Conservation (phyloP, 192 early-diverging fungal genomes). For the Haplosporangium gracile region DNA sequence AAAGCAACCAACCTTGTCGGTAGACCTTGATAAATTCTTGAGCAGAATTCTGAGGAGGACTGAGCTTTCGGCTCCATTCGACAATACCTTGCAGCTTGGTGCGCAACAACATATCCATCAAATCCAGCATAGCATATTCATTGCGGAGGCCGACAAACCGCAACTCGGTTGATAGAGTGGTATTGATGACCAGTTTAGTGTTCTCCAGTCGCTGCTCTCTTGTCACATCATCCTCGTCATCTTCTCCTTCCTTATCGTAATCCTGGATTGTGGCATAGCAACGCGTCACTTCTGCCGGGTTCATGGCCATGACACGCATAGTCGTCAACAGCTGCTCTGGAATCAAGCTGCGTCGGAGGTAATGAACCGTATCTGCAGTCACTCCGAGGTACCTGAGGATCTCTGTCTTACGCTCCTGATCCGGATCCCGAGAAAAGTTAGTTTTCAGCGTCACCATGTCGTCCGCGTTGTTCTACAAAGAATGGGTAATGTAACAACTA, state of each 20-base stretch:
- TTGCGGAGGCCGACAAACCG: constrained; percentile 65
- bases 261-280: constrained; percentile 9
- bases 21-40: constrained; percentile 65
- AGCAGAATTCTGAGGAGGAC: constrained; percentile 32
- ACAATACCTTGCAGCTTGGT: constrained; percentile 51
- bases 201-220: neutral
- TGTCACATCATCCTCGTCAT: neutral
- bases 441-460: constrained; percentile 70
- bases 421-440: constrained; percentile 71
- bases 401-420: constrained; percentile 53
- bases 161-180: constrained; percentile 18
- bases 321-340: constrained; percentile 62
- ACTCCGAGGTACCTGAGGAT: constrained; percentile 62
- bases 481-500: neutral
- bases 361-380: constrained; percentile 54
- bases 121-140: constrained; percentile 67
- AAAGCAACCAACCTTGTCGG: constrained; percentile 49
- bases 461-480: constrained; percentile 60
- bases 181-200: neutral
- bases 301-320: constrained; percentile 80
- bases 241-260: neutral
- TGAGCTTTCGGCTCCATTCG: constrained; percentile 9
- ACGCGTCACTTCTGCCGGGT: constrained; percentile 55
- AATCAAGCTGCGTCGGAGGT: constrained; percentile 59
- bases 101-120: constrained; percentile 61